A percentile compares a stretch with the other conserved stretches of the same genome.
These are phyloP conservation scores for Trichomonas tenax DNA, from an alignment of 208 protist genomes.

Conservation along the genomic window DNA sequence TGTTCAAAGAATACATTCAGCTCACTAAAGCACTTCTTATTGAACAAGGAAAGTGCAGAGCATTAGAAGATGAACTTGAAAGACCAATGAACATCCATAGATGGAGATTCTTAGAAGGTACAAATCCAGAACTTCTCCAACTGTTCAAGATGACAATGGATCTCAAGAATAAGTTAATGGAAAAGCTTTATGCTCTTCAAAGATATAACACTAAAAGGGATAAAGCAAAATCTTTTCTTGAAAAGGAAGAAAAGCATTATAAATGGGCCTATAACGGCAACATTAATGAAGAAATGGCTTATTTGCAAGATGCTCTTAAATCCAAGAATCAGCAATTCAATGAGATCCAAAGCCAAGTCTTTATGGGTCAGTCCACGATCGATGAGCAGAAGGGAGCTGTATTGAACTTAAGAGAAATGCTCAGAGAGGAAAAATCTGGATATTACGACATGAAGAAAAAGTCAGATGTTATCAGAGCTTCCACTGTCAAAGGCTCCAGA, in stretches of 20 bases:
- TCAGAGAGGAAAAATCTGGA: neutral
- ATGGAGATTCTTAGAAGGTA: slow-evolving; percentile 78
- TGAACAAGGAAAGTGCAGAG: slow-evolving; percentile 42
- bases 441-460: neutral
- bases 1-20: neutral
- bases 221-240: neutral
- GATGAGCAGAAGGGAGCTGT: neutral
- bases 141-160: slow-evolving; percentile 67
- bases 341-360: neutral
- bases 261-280: neutral
- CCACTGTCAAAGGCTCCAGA: neutral
- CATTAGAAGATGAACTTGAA: slow-evolving; percentile 79
- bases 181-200: neutral
- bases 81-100: slow-evolving; percentile 94
- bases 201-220: neutral
- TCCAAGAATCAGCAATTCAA: neutral
- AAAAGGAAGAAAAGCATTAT: neutral
- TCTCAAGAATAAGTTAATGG: neutral
- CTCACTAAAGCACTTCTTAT: neutral
- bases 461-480: neutral
- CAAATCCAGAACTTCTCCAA: slow-evolving; percentile 71
- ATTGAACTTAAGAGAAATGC: neutral
- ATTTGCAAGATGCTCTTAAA: neutral
- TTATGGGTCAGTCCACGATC: neutral
- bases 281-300: neutral